Percentiles rank a stretch among this genome's conserved stretches.
These are phyloP conservation scores for Eimeria praecox DNA, from an alignment of 169 alveolate genomes.

Conservation along the genomic window DNA sequence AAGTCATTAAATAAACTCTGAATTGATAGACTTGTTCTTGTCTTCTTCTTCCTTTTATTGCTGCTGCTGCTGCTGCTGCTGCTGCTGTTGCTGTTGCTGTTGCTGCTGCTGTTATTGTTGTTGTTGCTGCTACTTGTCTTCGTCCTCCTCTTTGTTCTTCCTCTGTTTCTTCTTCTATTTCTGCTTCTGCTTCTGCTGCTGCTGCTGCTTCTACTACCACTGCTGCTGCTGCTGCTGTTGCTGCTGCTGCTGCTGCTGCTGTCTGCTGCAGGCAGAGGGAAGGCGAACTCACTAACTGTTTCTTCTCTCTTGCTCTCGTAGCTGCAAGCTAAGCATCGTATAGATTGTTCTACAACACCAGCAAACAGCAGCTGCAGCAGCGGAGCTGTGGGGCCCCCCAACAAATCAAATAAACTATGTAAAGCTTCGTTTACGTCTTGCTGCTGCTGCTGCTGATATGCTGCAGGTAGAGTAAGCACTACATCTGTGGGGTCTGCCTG, in stretches of 20 bases:
- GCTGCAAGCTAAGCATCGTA: constrained; percentile 87
- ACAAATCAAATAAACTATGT: constrained; percentile 84
- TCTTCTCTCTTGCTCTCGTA: constrained; percentile 86
- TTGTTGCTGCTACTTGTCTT: background rate
- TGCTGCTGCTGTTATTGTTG: too few relatives aligned
- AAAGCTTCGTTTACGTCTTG: constrained; percentile 90
- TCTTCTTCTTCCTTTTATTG: constrained; percentile 16
- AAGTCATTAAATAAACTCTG: constrained; percentile 88
- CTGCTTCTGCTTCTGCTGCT: background rate
- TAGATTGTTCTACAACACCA: constrained; percentile 88
- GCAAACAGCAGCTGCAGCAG: constrained; percentile 88
- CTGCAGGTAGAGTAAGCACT: constrained; percentile 83
- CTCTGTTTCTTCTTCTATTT: background rate
- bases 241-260: constrained; percentile 59
- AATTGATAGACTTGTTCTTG: constrained; percentile 81
- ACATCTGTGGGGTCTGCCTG: constrained; percentile 1
- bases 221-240: constrained; percentile 68
- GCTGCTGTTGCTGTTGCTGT: background rate
- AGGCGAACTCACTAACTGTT: constrained; percentile 86
- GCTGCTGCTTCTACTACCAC: constrained; percentile 26
- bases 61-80: constrained; percentile 6
- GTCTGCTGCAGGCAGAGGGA: constrained; percentile 70
- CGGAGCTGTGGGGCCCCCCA: constrained; percentile 85
- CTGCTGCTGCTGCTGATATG: constrained; percentile 85
- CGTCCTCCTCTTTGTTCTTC: background rate